A percentile compares a stretch with the other conserved stretches of the same genome.
Evolutionary conservation across 768 basidiomycete genomes (phyloP).

Genomic region (Chlorophyllum brunneum): DNA sequence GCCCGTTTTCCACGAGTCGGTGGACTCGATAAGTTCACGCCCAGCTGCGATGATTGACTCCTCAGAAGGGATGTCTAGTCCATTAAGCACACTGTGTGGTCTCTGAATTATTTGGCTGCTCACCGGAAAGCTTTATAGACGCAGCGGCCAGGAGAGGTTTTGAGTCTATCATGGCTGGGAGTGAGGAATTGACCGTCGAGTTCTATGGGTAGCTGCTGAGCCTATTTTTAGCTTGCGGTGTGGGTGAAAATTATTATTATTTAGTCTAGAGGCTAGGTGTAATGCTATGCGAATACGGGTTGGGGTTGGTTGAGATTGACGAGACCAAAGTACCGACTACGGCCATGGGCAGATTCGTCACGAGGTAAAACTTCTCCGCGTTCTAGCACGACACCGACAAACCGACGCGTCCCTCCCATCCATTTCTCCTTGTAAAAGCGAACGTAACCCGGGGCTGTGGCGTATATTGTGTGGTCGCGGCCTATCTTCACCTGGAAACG

Average conservation of each 20-base stretch:
- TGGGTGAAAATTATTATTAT: conserved; percentile 8
- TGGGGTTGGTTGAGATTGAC: conserved; percentile 50
- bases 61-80: conserved; percentile 58
- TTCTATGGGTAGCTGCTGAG: not conserved
- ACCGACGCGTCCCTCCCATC: conserved; percentile 70
- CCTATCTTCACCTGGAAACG: conserved; percentile 78
- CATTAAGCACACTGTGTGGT: not conserved
- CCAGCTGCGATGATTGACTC: conserved; percentile 52
- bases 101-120: not conserved
- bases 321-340: conserved; percentile 82
- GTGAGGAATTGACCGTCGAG: not conserved
- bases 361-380: conserved; percentile 86
- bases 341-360: conserved; percentile 66
- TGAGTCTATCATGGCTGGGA: conserved; percentile 13
- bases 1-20: conserved; percentile 60
- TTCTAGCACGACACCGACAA: conserved; percentile 79
- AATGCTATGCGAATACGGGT: not conserved
- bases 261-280: conserved; percentile 3
- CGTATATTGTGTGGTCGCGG: conserved; percentile 92
- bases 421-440: conserved; percentile 88
- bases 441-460: conserved; percentile 85
- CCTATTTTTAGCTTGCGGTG: conserved; percentile 5
- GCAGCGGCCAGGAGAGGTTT: conserved; percentile 23
- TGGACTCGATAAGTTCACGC: conserved; percentile 51
- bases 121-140: conserved; percentile 25